Conservation (phyloP, 202 grass and related monocot genomes). For the Setaria viridis region DNA sequence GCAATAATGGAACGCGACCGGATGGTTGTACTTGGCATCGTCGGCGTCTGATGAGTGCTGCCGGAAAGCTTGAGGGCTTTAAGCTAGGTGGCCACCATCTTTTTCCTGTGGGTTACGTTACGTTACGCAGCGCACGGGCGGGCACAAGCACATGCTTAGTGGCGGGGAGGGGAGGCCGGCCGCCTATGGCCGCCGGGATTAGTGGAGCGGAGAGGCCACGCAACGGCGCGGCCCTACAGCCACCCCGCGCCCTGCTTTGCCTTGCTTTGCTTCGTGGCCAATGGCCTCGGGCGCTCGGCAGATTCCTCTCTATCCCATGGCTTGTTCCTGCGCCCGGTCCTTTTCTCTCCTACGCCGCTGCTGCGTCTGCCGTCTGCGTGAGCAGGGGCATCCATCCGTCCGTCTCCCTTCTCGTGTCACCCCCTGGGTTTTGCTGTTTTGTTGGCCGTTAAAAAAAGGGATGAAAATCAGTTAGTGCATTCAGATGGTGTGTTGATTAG, state of each 20-base stretch:
- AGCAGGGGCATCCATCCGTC: background rate
- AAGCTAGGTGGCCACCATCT: background rate
- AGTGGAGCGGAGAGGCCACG: slow-evolving; percentile 59
- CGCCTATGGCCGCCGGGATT: slow-evolving; percentile 53
- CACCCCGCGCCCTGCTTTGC: background rate
- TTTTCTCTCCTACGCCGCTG: background rate
- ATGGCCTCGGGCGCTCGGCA: slow-evolving; percentile 42
- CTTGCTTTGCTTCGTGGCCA: slow-evolving; percentile 61
- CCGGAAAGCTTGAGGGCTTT: slow-evolving; percentile 56
- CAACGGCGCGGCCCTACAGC: slow-evolving; percentile 42
- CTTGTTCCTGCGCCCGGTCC: background rate
- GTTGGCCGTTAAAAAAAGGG: background rate
- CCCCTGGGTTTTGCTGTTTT: slow-evolving; percentile 25
- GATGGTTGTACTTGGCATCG: slow-evolving; percentile 36
- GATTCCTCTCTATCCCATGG: slow-evolving; percentile 69
- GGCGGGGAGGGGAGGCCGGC: background rate
- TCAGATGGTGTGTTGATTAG: slow-evolving; percentile 19
- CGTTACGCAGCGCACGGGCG: slow-evolving; percentile 3
- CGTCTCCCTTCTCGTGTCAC: background rate
- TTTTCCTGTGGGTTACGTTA: slow-evolving; percentile 24
- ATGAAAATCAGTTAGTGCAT: slow-evolving; percentile 13
- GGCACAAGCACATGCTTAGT: background rate
- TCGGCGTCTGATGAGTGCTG: slow-evolving; percentile 30
- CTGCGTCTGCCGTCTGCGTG: background rate
- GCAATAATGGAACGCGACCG: slow-evolving; percentile 37